phyloP scores from a whole-genome alignment of 1,284 basidiomycete species.

The Phellinidium pouzarii region DNA sequence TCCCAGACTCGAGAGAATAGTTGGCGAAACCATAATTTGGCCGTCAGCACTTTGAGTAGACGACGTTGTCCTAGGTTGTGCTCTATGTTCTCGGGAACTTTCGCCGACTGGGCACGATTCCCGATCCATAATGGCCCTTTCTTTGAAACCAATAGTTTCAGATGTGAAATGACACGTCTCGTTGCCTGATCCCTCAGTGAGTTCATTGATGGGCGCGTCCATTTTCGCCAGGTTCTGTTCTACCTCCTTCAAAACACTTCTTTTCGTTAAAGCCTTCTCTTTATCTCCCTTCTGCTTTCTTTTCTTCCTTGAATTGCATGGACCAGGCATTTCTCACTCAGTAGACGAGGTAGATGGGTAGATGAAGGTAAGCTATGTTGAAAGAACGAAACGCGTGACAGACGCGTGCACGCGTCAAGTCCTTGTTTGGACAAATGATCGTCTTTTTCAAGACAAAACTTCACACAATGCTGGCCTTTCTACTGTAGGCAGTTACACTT shows the following conservation, averaged over 20 bases:
- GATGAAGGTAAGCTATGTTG: neutral
- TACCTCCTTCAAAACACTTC: constrained; percentile 15
- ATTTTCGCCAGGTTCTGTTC: constrained; percentile 1
- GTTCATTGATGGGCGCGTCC: neutral
- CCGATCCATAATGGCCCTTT: neutral
- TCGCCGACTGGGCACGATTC: neutral
- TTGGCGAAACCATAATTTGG: neutral
- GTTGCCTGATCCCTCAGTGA: constrained; percentile 12
- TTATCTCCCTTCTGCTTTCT: constrained; percentile 32
- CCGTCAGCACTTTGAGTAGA: neutral
- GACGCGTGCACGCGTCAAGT: neutral
- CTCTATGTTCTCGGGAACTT: neutral
- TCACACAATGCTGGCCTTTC: neutral
- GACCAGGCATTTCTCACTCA: constrained; percentile 36
- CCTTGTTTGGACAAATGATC: neutral
- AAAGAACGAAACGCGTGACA: neutral
- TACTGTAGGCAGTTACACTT: neutral
- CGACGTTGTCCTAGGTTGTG: neutral
- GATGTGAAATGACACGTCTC: neutral
- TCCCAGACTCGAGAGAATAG: constrained; percentile 16
- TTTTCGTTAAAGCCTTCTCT: constrained; percentile 24
- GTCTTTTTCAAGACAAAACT: neutral
- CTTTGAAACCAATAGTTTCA: neutral
- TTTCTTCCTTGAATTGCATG: constrained; percentile 38
- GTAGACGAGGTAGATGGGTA: neutral